These are phyloP conservation scores for Arthrobotrys musiformis DNA, from an alignment of 2,329 filamentous ascomycete genomes.

Conservation along the genomic window DNA sequence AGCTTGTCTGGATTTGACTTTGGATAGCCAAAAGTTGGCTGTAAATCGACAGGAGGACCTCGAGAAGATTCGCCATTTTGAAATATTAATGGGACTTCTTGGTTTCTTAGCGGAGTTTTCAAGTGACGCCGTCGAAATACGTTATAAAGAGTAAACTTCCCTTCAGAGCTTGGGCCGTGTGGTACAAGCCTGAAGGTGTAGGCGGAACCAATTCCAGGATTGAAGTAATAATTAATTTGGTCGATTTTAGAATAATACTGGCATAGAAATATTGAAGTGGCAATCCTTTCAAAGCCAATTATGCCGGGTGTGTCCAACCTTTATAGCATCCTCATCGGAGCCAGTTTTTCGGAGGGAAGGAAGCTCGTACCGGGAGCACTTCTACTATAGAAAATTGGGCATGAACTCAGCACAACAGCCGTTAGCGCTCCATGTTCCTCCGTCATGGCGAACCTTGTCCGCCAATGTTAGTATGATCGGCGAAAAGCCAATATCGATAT, in stretches of 20 bases:
- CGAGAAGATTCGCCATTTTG: slow-evolving; percentile 14
- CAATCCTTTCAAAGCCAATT: neutral
- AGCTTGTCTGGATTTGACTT: neutral
- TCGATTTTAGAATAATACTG: neutral
- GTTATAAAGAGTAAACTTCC: neutral
- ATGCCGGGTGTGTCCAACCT: neutral
- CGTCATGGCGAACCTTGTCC: slow-evolving; percentile 30
- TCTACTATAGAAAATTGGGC: neutral
- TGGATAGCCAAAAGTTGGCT: slow-evolving; percentile 23
- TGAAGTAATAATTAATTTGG: neutral
- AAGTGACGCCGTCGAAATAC: neutral
- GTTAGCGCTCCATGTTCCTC: neutral
- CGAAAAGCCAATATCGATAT: slow-evolving; percentile 29
- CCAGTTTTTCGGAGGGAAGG: neutral
- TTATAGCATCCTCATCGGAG: slow-evolving; percentile 13
- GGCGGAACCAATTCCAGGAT: neutral
- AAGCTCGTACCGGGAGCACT: neutral
- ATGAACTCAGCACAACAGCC: neutral
- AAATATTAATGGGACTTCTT: neutral
- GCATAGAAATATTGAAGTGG: neutral
- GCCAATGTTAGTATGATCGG: slow-evolving; percentile 25
- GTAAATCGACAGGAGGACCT: slow-evolving; percentile 5
- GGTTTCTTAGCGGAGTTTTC: too few species aligned
- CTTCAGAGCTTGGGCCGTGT: neutral
- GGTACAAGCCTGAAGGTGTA: neutral